Evolutionary conservation across 2,329 filamentous ascomycete species (phyloP).

Genomic region (Exophiala alcalophila): DNA sequence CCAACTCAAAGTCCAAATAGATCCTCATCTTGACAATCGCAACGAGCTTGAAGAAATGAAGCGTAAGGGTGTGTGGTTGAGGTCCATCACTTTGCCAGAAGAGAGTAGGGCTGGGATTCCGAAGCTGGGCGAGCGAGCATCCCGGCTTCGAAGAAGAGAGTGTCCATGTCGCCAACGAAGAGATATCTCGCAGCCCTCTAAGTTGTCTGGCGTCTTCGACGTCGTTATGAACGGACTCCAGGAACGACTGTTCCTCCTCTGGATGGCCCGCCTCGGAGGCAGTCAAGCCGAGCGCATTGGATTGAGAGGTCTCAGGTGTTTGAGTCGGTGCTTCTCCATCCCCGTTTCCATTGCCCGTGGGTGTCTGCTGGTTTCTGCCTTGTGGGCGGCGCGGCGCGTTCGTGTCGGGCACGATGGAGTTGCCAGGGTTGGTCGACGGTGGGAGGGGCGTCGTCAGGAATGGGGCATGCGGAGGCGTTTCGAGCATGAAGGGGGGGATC

Average conservation of each 20-base stretch:
- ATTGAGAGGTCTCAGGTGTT: slow-evolving; percentile 21
- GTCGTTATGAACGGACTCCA: slow-evolving; percentile 28
- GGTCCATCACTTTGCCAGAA: slow-evolving; percentile 68
- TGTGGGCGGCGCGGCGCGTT: slow-evolving; percentile 21
- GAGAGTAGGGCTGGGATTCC: slow-evolving; percentile 53
- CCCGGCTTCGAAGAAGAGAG: slow-evolving; percentile 62
- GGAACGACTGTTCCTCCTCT: slow-evolving; percentile 26
- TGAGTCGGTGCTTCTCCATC: slow-evolving; percentile 14
- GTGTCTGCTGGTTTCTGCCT: slow-evolving; percentile 22
- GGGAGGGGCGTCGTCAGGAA: slow-evolving; percentile 30
- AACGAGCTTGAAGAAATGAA: slow-evolving; percentile 60
- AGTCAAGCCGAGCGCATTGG: slow-evolving; percentile 14
- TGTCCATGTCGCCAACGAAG: slow-evolving; percentile 64
- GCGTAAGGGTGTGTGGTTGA: slow-evolving; percentile 61
- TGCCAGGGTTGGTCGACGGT: slow-evolving; percentile 23
- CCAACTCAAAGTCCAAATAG: slow-evolving; percentile 80
- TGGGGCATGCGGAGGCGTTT: slow-evolving; percentile 31
- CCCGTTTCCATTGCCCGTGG: slow-evolving; percentile 12
- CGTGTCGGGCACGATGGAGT: slow-evolving; percentile 24
- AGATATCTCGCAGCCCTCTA: slow-evolving; percentile 57
- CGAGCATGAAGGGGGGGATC: slow-evolving; percentile 33
- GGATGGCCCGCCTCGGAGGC: slow-evolving; percentile 21
- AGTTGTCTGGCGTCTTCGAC: slow-evolving; percentile 28
- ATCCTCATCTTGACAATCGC: slow-evolving; percentile 51
- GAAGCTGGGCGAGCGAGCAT: slow-evolving; percentile 59